Percentiles rank a stretch among this genome's conserved stretches.
These are phyloP conservation scores for Rhizomucor miehei DNA, from an alignment of 371 early-diverging fungal genomes.

Conservation along the genomic window DNA sequence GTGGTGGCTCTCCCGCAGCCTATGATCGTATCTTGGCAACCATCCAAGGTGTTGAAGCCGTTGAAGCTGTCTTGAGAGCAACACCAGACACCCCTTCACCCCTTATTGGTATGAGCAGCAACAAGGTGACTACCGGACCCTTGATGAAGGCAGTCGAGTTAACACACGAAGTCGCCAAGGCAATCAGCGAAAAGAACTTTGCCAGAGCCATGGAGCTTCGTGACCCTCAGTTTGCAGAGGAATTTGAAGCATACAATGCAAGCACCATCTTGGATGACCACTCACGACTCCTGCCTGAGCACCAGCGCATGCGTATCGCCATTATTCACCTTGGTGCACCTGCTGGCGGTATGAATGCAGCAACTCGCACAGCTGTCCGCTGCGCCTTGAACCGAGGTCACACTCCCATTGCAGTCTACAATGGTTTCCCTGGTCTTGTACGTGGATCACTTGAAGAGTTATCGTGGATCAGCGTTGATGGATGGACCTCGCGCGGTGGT, in stretches of 20 bases:
- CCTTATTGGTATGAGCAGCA: constrained; percentile 90
- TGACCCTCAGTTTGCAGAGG: constrained; percentile 84
- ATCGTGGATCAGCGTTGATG: constrained; percentile 84
- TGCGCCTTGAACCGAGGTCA: constrained; percentile 86
- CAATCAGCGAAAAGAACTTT: constrained; percentile 85
- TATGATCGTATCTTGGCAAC: constrained; percentile 95
- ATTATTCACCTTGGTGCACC: constrained; percentile 96
- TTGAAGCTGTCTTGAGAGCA: constrained; percentile 91
- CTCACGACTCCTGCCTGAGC: constrained; percentile 27
- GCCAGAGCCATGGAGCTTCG: constrained; percentile 88
- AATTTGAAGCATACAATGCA: constrained; percentile 61
- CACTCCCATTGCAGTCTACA: constrained; percentile 79
- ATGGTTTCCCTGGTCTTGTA: constrained; percentile 95
- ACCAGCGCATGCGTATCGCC: constrained; percentile 77
- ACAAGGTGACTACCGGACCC: constrained; percentile 80
- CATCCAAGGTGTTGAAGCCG: constrained; percentile 93
- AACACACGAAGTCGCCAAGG: constrained; percentile 87
- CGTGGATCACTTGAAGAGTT: constrained; percentile 75
- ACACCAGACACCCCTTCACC: constrained; percentile 85
- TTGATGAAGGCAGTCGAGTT: constrained; percentile 91
- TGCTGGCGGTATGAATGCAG: constrained; percentile 98
- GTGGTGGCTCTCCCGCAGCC: constrained; percentile 96
- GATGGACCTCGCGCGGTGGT: constrained; percentile 93
- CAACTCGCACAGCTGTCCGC: constrained; percentile 88
- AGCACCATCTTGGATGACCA: constrained; percentile 43